phyloP scores from a whole-genome alignment of 2,329 filamentous ascomycete species.

The Penicillium sp. region DNA sequence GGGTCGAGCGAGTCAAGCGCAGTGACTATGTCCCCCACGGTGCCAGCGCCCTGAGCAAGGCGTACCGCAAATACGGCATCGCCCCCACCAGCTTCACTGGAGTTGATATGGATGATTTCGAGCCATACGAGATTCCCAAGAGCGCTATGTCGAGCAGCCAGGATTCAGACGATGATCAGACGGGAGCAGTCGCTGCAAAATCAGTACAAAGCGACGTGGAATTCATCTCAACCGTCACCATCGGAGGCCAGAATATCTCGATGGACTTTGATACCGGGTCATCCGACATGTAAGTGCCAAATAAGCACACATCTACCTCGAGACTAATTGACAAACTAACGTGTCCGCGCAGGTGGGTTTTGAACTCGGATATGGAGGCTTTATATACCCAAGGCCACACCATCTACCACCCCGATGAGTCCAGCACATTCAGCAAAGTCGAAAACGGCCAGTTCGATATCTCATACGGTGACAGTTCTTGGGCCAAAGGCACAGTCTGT shows the following conservation, averaged over 20 bases:
- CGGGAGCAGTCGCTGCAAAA: conserved; percentile 60
- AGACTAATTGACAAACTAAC: background rate
- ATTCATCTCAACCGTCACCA: conserved; percentile 64
- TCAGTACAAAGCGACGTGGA: conserved; percentile 63
- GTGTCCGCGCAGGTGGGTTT: conserved; percentile 56
- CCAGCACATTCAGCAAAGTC: conserved; percentile 48
- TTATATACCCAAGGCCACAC: conserved; percentile 49
- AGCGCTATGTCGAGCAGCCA: conserved; percentile 19
- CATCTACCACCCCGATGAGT: conserved; percentile 52
- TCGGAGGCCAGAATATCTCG: conserved; percentile 64
- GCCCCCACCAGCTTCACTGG: conserved; percentile 40
- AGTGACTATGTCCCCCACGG: conserved; percentile 56
- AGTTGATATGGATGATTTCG: conserved; percentile 34
- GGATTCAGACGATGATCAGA: conserved; percentile 29
- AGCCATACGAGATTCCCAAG: conserved; percentile 28
- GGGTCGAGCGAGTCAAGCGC: conserved; percentile 56
- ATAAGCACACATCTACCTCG: background rate
- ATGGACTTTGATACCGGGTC: conserved; percentile 74
- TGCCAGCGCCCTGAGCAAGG: conserved; percentile 58
- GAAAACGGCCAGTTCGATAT: conserved; percentile 57
- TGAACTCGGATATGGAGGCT: conserved; percentile 56
- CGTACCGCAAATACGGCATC: conserved; percentile 65
- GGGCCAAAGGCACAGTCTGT: conserved; percentile 56
- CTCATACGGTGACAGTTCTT: conserved; percentile 64
- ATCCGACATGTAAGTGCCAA: conserved; percentile 57